These are phyloP conservation scores for Fragaria ananassa DNA, from an alignment of 306 rosid genomes.

Conservation along the genomic window DNA sequence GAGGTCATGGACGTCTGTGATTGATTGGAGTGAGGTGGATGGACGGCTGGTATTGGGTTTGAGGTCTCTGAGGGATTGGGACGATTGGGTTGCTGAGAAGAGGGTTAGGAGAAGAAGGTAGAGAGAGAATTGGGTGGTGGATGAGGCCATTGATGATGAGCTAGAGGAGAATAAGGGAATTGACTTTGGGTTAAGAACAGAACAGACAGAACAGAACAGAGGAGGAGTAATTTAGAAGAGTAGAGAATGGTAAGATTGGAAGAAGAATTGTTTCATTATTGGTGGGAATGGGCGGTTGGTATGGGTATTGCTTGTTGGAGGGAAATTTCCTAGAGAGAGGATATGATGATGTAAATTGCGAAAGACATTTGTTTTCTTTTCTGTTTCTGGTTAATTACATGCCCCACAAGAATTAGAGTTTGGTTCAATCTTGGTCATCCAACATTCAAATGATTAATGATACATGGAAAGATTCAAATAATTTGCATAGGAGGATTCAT, in stretches of 20 bases:
- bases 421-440: not conserved
- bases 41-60: slow-evolving; percentile 7
- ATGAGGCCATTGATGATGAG: slow-evolving; percentile 35
- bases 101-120: slow-evolving; percentile 25
- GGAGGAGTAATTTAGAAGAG: too few relatives aligned
- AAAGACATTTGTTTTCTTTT: not conserved
- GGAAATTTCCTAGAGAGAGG: too few relatives aligned
- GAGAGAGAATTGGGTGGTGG: slow-evolving; percentile 16
- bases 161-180: not conserved
- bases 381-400: not conserved
- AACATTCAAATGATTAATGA: not conserved
- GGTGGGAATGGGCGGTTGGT: too few relatives aligned
- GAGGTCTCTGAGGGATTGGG: slow-evolving; percentile 19
- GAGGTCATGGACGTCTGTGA: slow-evolving; percentile 55
- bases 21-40: slow-evolving; percentile 9
- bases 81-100: slow-evolving; percentile 20
- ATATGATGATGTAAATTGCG: not conserved
- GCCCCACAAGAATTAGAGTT: too few relatives aligned
- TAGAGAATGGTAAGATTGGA: too few relatives aligned
- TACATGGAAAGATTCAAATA: not conserved
- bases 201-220: too few relatives aligned
- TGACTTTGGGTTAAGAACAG: not conserved
- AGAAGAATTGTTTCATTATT: too few relatives aligned
- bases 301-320: not conserved
- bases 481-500: not conserved